These are phyloP conservation scores for Dryadomyces quercivorus DNA, from an alignment of 2,329 filamentous ascomycete genomes.

Conservation along the genomic window DNA sequence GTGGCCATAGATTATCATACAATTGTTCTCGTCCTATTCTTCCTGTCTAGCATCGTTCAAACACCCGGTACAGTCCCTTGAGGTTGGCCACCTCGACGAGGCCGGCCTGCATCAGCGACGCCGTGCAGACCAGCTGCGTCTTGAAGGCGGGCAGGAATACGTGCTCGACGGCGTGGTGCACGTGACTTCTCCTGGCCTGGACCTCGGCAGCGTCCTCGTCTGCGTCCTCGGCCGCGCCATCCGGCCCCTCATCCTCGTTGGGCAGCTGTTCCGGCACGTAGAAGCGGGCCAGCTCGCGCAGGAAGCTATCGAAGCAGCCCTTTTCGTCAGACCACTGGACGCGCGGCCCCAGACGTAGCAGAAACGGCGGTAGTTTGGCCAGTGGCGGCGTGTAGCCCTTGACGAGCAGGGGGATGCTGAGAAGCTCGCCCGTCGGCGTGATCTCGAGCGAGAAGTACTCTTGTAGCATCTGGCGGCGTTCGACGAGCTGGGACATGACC, in stretches of 20 bases:
- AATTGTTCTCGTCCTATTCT: background rate
- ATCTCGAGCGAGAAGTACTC: constrained; percentile 91
- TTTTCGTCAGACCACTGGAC: constrained; percentile 82
- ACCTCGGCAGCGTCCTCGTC: constrained; percentile 30
- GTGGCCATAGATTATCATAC: too few relatives aligned
- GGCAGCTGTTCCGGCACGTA: constrained; percentile 84
- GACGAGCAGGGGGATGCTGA: constrained; percentile 69
- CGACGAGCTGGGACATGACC: constrained; percentile 57
- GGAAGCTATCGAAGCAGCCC: constrained; percentile 70
- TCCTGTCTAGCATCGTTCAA: constrained; percentile 64
- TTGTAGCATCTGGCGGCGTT: constrained; percentile 69
- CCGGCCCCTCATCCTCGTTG: constrained; percentile 13
- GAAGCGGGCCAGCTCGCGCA: constrained; percentile 78
- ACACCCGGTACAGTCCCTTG: constrained; percentile 86
- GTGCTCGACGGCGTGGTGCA: constrained; percentile 70
- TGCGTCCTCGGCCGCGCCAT: constrained; percentile 2
- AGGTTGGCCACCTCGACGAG: constrained; percentile 83
- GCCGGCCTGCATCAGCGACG: constrained; percentile 56
- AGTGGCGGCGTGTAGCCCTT: constrained; percentile 82
- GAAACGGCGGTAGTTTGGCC: constrained; percentile 77
- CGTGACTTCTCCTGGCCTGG: constrained; percentile 50
- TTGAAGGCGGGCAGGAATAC: constrained; percentile 85
- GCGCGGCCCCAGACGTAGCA: constrained; percentile 76
- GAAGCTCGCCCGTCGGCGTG: constrained; percentile 61
- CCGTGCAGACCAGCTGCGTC: constrained; percentile 70